These are phyloP conservation scores for Insectozyma bohioensis DNA, from an alignment of 1,139 yeast genomes.

Conservation along the genomic window DNA sequence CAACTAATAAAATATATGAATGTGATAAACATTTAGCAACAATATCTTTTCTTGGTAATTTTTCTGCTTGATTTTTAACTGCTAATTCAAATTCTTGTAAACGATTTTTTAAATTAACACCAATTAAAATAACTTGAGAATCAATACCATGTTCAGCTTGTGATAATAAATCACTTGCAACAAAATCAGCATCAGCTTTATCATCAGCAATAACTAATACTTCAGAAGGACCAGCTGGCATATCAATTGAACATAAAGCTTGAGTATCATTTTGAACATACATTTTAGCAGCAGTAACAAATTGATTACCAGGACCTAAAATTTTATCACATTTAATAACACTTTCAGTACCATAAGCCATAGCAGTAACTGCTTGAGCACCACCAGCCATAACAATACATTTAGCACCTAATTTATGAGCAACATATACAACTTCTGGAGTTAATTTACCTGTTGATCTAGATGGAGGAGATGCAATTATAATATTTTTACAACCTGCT, in stretches of 20 bases:
- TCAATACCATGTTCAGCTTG: constrained; percentile 99
- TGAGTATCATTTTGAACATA: constrained; percentile 91
- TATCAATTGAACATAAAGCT: constrained; percentile 93
- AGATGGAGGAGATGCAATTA: constrained; percentile 97
- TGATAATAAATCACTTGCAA: constrained; percentile 89
- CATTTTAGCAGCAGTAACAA: constrained; percentile 99
- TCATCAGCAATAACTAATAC: constrained; percentile 91
- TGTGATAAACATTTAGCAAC: constrained; percentile 90
- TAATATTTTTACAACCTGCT: constrained; percentile 92
- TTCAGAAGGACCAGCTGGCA: constrained; percentile 99
- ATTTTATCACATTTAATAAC: constrained; percentile 95
- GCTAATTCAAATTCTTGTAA: constrained; percentile 74
- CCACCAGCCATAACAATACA: constrained; percentile 96
- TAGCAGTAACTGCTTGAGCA: constrained; percentile 97
- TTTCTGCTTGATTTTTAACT: constrained; percentile 76
- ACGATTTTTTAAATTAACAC: constrained; percentile 67
- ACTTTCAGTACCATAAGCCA: constrained; percentile 96
- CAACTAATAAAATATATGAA: constrained; percentile 75
- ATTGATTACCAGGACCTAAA: constrained; percentile 98
- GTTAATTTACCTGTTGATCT: constrained; percentile 88
- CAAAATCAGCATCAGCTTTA: constrained; percentile 88
- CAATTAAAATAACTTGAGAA: constrained; percentile 91
- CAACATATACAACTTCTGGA: constrained; percentile 97
- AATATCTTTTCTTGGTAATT: constrained; percentile 91
- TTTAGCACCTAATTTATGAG: constrained; percentile 90